phyloP scores from a whole-genome alignment of 768 basidiomycete genomes.

The Leccinum boreale region DNA sequence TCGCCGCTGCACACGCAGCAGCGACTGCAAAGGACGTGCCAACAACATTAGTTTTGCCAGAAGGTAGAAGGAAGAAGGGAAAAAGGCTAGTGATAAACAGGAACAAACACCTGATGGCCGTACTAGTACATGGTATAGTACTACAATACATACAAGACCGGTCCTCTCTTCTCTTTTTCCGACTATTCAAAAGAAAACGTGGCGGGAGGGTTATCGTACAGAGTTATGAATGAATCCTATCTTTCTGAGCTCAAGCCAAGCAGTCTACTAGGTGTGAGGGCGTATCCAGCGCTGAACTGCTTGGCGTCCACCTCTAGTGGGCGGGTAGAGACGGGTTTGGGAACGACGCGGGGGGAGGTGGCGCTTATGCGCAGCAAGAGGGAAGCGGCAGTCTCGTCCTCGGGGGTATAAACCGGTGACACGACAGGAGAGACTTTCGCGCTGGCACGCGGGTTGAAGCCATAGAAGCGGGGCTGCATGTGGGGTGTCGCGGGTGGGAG shows the following conservation, averaged over 20 bases:
- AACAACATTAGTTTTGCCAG: background rate
- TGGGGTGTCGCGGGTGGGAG: slow-evolving; percentile 9
- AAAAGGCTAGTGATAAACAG: slow-evolving; percentile 5
- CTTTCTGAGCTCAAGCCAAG: slow-evolving; percentile 20
- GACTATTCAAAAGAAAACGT: background rate
- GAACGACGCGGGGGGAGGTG: slow-evolving; percentile 12
- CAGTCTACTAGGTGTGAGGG: slow-evolving; percentile 27
- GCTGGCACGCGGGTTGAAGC: slow-evolving; percentile 18
- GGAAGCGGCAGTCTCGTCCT: slow-evolving; percentile 70
- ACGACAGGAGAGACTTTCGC: slow-evolving; percentile 20
- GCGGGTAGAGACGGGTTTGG: background rate
- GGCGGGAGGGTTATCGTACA: background rate
- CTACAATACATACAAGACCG: slow-evolving; percentile 5
- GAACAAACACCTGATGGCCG: background rate
- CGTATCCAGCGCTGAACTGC: slow-evolving; percentile 1
- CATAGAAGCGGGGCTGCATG: slow-evolving; percentile 23
- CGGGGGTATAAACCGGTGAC: slow-evolving; percentile 38
- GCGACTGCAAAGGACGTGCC: background rate
- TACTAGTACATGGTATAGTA: background rate
- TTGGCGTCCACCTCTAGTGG: background rate
- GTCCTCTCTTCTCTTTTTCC: background rate
- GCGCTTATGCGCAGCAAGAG: slow-evolving; percentile 60
- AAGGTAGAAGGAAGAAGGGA: background rate
- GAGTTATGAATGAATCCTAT: background rate
- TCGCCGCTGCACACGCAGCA: background rate